Percentiles rank a stretch among this genome's conserved stretches.
Conservation (phyloP, 139 green algal species). For the Tetradesmus obliquus region DNA sequence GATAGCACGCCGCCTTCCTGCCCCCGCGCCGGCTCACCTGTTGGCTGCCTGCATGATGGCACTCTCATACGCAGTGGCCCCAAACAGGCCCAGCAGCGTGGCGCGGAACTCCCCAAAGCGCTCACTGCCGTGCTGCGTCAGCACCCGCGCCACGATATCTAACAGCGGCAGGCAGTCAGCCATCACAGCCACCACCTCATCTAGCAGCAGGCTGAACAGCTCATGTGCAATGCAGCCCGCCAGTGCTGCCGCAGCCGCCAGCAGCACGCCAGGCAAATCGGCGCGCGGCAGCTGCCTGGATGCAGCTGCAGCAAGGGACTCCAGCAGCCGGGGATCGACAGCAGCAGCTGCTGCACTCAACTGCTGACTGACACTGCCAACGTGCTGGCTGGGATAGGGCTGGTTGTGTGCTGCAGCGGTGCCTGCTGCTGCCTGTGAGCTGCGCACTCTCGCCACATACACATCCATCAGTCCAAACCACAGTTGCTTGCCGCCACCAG, state of each 20-base stretch:
- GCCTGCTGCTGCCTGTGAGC: conserved; percentile 31
- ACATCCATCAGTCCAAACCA: conserved; percentile 42
- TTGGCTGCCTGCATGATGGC: conserved; percentile 54
- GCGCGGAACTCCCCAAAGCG: conserved; percentile 54
- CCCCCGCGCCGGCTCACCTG: background rate
- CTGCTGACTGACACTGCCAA: background rate
- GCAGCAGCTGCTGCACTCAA: conserved; percentile 12
- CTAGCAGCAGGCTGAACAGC: conserved; percentile 1
- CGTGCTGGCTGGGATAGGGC: background rate
- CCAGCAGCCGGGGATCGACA: background rate
- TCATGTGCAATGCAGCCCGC: background rate
- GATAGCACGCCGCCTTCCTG: background rate
- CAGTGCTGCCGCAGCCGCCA: background rate
- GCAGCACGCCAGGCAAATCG: background rate
- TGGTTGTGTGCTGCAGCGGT: background rate
- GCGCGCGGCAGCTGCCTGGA: background rate
- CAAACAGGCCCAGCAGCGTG: conserved; percentile 57
- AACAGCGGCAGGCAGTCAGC: conserved; percentile 39
- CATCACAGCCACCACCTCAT: conserved; percentile 39
- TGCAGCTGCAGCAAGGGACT: background rate
- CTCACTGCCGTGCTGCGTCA: conserved; percentile 35
- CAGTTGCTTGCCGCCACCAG: conserved; percentile 2
- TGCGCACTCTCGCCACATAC: background rate
- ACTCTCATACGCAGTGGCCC: conserved; percentile 51
- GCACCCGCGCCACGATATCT: conserved; percentile 33